Evolutionary conservation across 139 green algal genomes (phyloP).

Genomic region (Diplosphaera chodatii): DNA sequence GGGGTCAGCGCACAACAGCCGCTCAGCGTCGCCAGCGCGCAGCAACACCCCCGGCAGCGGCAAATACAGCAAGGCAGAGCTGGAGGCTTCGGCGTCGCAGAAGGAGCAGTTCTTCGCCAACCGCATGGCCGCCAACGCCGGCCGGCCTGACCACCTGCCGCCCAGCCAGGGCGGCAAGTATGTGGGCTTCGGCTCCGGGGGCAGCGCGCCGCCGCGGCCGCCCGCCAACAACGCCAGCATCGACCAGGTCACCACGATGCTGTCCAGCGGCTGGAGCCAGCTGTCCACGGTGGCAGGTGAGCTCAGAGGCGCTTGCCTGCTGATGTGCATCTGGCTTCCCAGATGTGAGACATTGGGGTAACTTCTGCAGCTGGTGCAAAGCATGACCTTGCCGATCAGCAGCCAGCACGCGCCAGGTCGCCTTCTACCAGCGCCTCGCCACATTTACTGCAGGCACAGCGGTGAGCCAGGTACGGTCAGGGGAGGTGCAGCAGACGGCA

Average conservation of each 20-base stretch:
- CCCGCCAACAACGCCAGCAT: conserved; percentile 1
- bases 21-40: neutral
- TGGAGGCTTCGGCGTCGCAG: conserved; percentile 61
- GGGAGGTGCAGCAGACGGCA: conserved; percentile 14
- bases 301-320: too few species aligned
- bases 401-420: too few species aligned
- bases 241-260: conserved; percentile 50
- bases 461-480: neutral
- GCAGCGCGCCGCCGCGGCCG: conserved; percentile 11
- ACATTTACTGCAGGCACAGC: neutral
- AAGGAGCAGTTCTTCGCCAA: conserved; percentile 92
- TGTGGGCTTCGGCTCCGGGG: conserved; percentile 89
- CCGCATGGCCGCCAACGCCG: conserved; percentile 72
- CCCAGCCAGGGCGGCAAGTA: conserved; percentile 97
- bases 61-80: conserved; percentile 61
- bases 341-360: too few species aligned
- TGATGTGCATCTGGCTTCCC: too few species aligned
- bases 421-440: too few species aligned
- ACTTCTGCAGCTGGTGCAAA: too few species aligned
- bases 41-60: conserved; percentile 27
- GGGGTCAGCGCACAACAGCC: neutral
- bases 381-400: too few species aligned
- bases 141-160: conserved; percentile 66
- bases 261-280: conserved; percentile 54
- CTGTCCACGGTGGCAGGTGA: conserved; percentile 32